phyloP scores from a whole-genome alignment of 2,329 filamentous ascomycete genomes.

The Penicillium digitatum region DNA sequence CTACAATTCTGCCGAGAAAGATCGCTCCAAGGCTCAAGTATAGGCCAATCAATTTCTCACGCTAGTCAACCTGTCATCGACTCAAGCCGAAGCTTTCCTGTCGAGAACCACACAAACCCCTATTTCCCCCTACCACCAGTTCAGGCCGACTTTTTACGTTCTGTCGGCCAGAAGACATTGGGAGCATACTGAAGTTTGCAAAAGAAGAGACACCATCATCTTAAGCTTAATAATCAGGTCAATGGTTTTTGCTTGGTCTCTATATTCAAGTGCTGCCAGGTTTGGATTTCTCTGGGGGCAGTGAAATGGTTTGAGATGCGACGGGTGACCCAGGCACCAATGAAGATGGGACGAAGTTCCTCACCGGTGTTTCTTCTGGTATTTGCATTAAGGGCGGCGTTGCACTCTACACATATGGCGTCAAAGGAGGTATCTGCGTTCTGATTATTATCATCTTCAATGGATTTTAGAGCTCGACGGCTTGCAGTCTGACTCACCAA shows the following conservation, averaged over 20 bases:
- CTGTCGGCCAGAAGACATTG: neutral
- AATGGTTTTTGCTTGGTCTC: neutral
- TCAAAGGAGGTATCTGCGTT: conserved; percentile 12
- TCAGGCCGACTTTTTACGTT: neutral
- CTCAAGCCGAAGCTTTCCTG: neutral
- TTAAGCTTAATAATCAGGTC: neutral
- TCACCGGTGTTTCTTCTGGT: conserved; percentile 1
- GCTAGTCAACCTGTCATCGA: conserved; percentile 3
- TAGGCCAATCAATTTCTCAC: conserved; percentile 11
- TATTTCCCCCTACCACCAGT: neutral
- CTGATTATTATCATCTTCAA: conserved; percentile 2
- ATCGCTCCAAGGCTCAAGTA: conserved; percentile 27
- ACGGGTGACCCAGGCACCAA: neutral
- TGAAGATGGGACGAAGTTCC: neutral
- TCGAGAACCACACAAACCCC: neutral
- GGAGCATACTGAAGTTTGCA: neutral
- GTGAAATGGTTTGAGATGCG: neutral
- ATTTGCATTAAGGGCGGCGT: conserved; percentile 16
- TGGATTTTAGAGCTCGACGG: conserved; percentile 2
- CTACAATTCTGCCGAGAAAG: conserved; percentile 33
- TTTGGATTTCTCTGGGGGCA: neutral
- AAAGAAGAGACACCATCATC: neutral
- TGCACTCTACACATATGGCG: conserved; percentile 11
- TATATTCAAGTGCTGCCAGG: neutral
- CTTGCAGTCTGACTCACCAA: neutral